Evolutionary conservation across 768 basidiomycete genomes (phyloP).

Genomic region (Gymnopilus junonius): DNA sequence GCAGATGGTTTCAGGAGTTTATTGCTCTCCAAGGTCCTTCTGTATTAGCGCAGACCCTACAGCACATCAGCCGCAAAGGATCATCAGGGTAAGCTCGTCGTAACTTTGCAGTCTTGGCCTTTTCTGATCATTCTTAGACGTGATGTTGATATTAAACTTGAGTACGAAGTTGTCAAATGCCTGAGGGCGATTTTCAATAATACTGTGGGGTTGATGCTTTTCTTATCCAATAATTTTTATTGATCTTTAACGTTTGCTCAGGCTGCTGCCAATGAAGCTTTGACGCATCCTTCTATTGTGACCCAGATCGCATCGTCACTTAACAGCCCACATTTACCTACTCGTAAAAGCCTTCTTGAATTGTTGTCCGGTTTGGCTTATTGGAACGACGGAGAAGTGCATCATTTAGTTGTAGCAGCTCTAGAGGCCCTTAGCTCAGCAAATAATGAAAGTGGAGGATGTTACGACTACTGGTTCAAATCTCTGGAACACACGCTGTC

Average conservation of each 20-base stretch:
- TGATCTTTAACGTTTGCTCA: slow-evolving; percentile 27
- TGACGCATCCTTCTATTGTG: slow-evolving; percentile 74
- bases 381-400: slow-evolving; percentile 62
- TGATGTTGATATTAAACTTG: slow-evolving; percentile 69
- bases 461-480: slow-evolving; percentile 90
- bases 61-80: slow-evolving; percentile 75
- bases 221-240: slow-evolving; percentile 4
- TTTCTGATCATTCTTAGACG: slow-evolving; percentile 41
- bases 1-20: slow-evolving; percentile 83
- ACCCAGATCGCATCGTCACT: slow-evolving; percentile 82
- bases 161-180: slow-evolving; percentile 90
- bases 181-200: slow-evolving; percentile 81
- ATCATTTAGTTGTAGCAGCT: slow-evolving; percentile 72
- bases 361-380: slow-evolving; percentile 76
- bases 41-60: slow-evolving; percentile 79
- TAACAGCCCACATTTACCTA: slow-evolving; percentile 78
- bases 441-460: slow-evolving; percentile 63
- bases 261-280: slow-evolving; percentile 72
- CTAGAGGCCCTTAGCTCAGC: slow-evolving; percentile 73
- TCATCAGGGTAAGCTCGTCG: slow-evolving; percentile 52
- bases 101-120: not conserved
- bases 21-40: slow-evolving; percentile 79
- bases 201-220: slow-evolving; percentile 16
- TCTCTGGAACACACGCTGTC: slow-evolving; percentile 75
- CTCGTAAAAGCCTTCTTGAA: slow-evolving; percentile 80